phyloP scores from a whole-genome alignment of 805 yeast species.

The Cyberlindnera euphorbiiphila region DNA sequence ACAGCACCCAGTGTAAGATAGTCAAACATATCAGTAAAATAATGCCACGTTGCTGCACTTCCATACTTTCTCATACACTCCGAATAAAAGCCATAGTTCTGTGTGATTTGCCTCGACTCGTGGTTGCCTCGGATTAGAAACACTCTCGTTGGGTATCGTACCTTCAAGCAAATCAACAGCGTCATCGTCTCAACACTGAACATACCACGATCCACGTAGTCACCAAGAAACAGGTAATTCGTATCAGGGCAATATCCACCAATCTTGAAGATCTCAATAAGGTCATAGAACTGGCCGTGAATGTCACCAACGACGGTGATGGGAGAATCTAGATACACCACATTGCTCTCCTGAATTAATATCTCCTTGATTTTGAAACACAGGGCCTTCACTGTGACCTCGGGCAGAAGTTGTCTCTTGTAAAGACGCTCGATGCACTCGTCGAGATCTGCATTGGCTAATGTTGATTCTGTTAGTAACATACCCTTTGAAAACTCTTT shows the following conservation, averaged over 20 bases:
- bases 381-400: slow-evolving; percentile 61
- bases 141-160: slow-evolving; percentile 84
- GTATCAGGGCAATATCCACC: slow-evolving; percentile 95
- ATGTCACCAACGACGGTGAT: slow-evolving; percentile 96
- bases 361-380: slow-evolving; percentile 83
- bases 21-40: slow-evolving; percentile 91
- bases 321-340: slow-evolving; percentile 78
- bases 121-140: slow-evolving; percentile 90
- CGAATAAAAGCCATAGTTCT: slow-evolving; percentile 93
- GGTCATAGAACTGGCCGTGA: slow-evolving; percentile 95
- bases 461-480: slow-evolving; percentile 2
- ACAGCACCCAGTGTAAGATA: slow-evolving; percentile 85
- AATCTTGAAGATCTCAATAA: slow-evolving; percentile 85
- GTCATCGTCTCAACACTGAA: slow-evolving; percentile 92
- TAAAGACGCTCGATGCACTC: slow-evolving; percentile 65
- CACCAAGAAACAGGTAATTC: slow-evolving; percentile 89
- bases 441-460: slow-evolving; percentile 46
- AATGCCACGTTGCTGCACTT: slow-evolving; percentile 73
- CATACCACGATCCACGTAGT: slow-evolving; percentile 93
- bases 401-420: slow-evolving; percentile 63
- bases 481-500: no score
- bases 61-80: slow-evolving; percentile 93
- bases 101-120: slow-evolving; percentile 94
- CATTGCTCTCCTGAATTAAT: slow-evolving; percentile 77
- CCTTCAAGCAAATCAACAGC: slow-evolving; percentile 72